Evolutionary conservation across 2,329 filamentous ascomycete species (phyloP).

Genomic region (Exophiala phaeomuriformis): DNA sequence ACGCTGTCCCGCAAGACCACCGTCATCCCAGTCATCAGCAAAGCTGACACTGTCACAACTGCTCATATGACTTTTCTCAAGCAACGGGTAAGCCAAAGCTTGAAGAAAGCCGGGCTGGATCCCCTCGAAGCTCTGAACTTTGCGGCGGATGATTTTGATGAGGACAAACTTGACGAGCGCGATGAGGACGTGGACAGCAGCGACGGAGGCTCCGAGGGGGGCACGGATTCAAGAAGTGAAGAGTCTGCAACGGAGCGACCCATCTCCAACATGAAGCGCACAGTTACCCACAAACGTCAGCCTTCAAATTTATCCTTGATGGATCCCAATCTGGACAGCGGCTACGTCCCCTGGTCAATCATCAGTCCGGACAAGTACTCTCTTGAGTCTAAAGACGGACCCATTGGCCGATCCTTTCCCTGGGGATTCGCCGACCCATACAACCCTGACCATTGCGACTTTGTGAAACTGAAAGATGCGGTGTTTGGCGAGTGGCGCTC

Average conservation of each 20-base stretch:
- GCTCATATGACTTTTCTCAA: conserved; percentile 91
- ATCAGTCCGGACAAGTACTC: conserved; percentile 85
- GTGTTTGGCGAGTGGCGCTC: conserved; percentile 91
- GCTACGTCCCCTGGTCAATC: conserved; percentile 77
- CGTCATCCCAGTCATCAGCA: conserved; percentile 89
- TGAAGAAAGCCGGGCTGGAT: conserved; percentile 79
- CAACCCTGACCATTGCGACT: conserved; percentile 88
- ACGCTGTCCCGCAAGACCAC: conserved; percentile 88
- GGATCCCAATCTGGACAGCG: conserved; percentile 26
- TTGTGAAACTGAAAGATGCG: conserved; percentile 77
- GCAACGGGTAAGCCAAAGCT: conserved; percentile 77
- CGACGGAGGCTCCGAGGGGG: conserved; percentile 28
- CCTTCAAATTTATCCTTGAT: conserved; percentile 30
- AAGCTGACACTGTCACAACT: conserved; percentile 93
- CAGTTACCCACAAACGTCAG: conserved; percentile 29
- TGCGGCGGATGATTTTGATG: conserved; percentile 71
- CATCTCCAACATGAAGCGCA: conserved; percentile 16
- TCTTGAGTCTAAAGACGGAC: conserved; percentile 45
- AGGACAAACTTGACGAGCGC: conserved; percentile 48
- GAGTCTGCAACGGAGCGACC: conserved; percentile 20
- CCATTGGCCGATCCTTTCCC: conserved; percentile 77
- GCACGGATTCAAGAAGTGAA: conserved; percentile 27
- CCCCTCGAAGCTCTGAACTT: conserved; percentile 79
- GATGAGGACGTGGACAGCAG: conserved; percentile 38
- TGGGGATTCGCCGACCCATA: conserved; percentile 97